Evolutionary conservation across 2,329 filamentous ascomycete genomes (phyloP).

Genomic region (Fusarium graminum): DNA sequence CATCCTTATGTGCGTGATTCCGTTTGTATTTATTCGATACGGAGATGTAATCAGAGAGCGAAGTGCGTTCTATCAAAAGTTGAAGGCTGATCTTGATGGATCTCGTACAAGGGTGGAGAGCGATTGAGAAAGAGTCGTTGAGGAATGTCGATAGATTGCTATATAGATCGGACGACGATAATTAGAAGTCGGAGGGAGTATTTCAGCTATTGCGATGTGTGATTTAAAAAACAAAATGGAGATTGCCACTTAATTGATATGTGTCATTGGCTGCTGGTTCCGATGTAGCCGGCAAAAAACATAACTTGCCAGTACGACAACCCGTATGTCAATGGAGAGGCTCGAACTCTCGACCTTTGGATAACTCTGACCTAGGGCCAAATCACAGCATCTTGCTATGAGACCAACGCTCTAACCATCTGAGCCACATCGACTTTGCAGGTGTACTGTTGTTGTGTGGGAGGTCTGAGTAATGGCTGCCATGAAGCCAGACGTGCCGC

Average conservation of each 20-base stretch:
- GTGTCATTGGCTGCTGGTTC: too few relatives aligned
- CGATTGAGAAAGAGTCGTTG: background rate
- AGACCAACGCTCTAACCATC: conserved; percentile 10
- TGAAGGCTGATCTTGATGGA: conserved; percentile 14
- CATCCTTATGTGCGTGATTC: conserved; percentile 21
- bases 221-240: too few relatives aligned
- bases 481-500: too few relatives aligned
- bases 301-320: background rate
- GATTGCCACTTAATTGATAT: too few relatives aligned
- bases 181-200: too few relatives aligned
- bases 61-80: conserved; percentile 21
- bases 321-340: background rate
- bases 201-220: too few relatives aligned
- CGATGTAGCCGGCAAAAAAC: background rate
- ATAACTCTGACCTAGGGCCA: background rate
- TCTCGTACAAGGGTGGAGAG: conserved; percentile 2
- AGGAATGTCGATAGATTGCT: too few relatives aligned
- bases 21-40: conserved; percentile 19
- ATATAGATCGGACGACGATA: too few relatives aligned
- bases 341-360: background rate
- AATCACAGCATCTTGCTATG: background rate
- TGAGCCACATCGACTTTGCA: conserved; percentile 10
- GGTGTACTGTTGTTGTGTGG: background rate
- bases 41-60: conserved; percentile 11
- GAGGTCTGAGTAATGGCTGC: too few relatives aligned